Evolutionary conservation across 2,329 filamentous ascomycete genomes (phyloP), one percentile per base, ranked within the genome.

Genomic region (Lasiodiplodia sp.): DNA sequence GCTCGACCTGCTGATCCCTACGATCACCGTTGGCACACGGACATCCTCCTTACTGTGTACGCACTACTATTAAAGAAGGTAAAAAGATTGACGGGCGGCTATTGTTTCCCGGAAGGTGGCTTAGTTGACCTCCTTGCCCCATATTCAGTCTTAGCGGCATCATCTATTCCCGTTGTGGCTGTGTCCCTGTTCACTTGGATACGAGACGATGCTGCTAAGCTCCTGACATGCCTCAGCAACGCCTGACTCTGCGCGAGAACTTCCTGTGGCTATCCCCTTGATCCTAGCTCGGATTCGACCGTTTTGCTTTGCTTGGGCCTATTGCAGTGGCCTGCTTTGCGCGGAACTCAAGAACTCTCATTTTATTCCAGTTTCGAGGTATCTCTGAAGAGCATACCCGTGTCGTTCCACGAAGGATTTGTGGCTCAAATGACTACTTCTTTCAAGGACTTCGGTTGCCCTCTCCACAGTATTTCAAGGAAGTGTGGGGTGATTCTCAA

Each of bases 1-100:
- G 25, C 12, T 49, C 12, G 40, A 49, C 34, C 58, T 49, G 58
- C 40, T 49, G 58, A 62, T 49, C 58, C 23, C 58, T 16, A 62
- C 40, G 23, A 31, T 62, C 40, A 28, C 23, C 14, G 23, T 23
- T 47, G 57, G 14, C 57, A 44, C 38, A 23, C 57, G 34, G 57
- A 47, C 57, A 11, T 23, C 37, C 38, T 47, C 21, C 47, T 14
- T 38, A 21, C 23, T 23, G 23, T 23, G 23, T 23, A 23, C 31
- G 31, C 31, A 34, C 31, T 34, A 34, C 31, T 34, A 7, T 34
- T 34, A 2, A 34, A 34, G 31, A 34, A 34, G 31, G 31, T 34
- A 34, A 8, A 7, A 34, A 34, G n/a, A 47, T 5, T 11, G 1
- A 47, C 44, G 44, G 44, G 18, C 44, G 44, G 44, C 44, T 47